These are phyloP conservation scores for Trypanosoma scelopori DNA, from an alignment of 208 protist genomes.

Conservation along the genomic window DNA sequence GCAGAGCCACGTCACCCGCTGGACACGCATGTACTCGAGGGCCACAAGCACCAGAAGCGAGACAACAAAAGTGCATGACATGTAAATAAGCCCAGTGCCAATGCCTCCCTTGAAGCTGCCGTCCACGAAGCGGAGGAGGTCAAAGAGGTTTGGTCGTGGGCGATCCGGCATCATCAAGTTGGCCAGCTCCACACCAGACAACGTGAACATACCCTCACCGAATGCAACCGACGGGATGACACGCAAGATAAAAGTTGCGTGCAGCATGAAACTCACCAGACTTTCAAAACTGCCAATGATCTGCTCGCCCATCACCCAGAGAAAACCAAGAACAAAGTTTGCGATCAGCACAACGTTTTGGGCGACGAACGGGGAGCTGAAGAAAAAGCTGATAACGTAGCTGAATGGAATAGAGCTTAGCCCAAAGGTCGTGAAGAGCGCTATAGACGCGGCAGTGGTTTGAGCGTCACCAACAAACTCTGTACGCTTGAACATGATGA, in stretches of 20 bases:
- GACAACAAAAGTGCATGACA: slow-evolving; percentile 52
- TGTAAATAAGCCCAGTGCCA: slow-evolving; percentile 74
- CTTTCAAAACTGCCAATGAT: slow-evolving; percentile 43
- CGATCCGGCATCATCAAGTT: slow-evolving; percentile 47
- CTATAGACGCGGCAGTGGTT: slow-evolving; percentile 44
- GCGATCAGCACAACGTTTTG: slow-evolving; percentile 78
- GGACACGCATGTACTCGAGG: slow-evolving; percentile 57
- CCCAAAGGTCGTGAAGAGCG: slow-evolving; percentile 76
- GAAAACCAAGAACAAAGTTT: slow-evolving; percentile 81
- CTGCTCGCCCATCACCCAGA: slow-evolving; percentile 74
- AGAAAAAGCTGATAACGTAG: slow-evolving; percentile 85
- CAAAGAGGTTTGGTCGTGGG: slow-evolving; percentile 40
- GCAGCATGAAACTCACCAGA: slow-evolving; percentile 45
- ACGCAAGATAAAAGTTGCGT: slow-evolving; percentile 54
- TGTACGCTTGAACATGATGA: slow-evolving; percentile 64
- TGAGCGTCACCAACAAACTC: slow-evolving; percentile 60
- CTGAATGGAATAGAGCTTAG: slow-evolving; percentile 61
- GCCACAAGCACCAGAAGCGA: slow-evolving; percentile 53
- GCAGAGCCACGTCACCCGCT: slow-evolving; percentile 26
- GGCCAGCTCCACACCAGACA: slow-evolving; percentile 50
- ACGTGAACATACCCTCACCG: slow-evolving; percentile 70
- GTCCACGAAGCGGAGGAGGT: slow-evolving; percentile 30
- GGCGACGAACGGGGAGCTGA: slow-evolving; percentile 64
- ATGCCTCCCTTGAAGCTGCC: slow-evolving; percentile 53
- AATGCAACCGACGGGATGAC: slow-evolving; percentile 72